Percentiles rank a stretch among this genome's conserved stretches.
Evolutionary conservation across 2,329 filamentous ascomycete species (phyloP).

Genomic region (Dactylellina parvicollis): DNA sequence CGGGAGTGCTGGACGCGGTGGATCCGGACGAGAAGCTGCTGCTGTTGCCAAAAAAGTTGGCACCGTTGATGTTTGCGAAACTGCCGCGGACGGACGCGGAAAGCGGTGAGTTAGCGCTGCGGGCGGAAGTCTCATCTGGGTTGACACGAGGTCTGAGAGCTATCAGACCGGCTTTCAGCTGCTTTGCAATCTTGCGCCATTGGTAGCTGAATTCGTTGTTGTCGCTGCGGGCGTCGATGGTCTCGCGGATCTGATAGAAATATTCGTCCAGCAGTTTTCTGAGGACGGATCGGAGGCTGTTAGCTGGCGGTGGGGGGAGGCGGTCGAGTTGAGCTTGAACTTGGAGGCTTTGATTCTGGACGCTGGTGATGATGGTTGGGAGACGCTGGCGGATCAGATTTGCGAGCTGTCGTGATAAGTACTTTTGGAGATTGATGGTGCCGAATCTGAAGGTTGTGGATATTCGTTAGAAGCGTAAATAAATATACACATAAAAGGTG

Average conservation of each 20-base stretch:
- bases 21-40: slow-evolving; percentile 32
- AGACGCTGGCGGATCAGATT: slow-evolving; percentile 51
- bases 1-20: slow-evolving; percentile 7
- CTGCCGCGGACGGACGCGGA: slow-evolving; percentile 4
- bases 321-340: slow-evolving; percentile 54
- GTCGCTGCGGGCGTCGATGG: slow-evolving; percentile 53
- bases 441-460: slow-evolving; percentile 26
- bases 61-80: not conserved
- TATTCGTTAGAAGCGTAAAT: not conserved
- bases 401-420: slow-evolving; percentile 42
- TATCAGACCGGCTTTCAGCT: slow-evolving; percentile 51
- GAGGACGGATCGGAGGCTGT: slow-evolving; percentile 56
- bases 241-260: slow-evolving; percentile 44
- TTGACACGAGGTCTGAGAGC: slow-evolving; percentile 53
- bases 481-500: slow-evolving; percentile 23
- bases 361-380: slow-evolving; percentile 55
- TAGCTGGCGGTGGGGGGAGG: slow-evolving; percentile 56
- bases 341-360: slow-evolving; percentile 54
- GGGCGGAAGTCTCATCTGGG: slow-evolving; percentile 27
- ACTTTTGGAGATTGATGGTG: slow-evolving; percentile 41
- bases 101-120: slow-evolving; percentile 26
- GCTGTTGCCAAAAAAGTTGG: not conserved
- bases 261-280: slow-evolving; percentile 55
- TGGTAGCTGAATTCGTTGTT: slow-evolving; percentile 57
- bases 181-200: slow-evolving; percentile 52